Percentiles rank a stretch among this genome's conserved stretches.
phyloP scores from a whole-genome alignment of 2,329 filamentous ascomycete genomes.

The Colletotrichum cuscutae region DNA sequence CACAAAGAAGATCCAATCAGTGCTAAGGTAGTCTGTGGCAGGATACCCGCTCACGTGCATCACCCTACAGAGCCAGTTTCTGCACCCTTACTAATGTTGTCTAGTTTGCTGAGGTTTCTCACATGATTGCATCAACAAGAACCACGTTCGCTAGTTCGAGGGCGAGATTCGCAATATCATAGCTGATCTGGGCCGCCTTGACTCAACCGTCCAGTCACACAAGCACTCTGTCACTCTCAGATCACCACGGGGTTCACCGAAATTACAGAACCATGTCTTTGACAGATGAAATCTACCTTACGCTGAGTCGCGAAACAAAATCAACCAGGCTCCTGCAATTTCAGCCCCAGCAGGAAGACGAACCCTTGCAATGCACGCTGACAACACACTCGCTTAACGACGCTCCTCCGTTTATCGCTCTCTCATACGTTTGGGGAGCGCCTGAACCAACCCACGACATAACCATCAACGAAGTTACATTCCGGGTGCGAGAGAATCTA shows the following conservation, averaged over 20 bases:
- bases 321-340: slow-evolving; percentile 8
- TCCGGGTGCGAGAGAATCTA: slow-evolving; percentile 1
- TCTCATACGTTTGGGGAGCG: slow-evolving; percentile 40
- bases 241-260: not conserved
- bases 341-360: not conserved
- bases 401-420: slow-evolving; percentile 36
- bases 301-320: not conserved
- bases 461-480: not conserved
- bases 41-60: not conserved
- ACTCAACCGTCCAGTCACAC: not conserved
- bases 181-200: not conserved
- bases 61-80: not conserved
- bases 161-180: not conserved
- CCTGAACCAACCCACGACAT: slow-evolving; percentile 7
- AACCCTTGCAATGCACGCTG: not conserved
- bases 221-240: not conserved
- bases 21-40: not conserved
- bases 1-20: not conserved
- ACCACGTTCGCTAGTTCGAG: not conserved
- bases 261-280: not conserved
- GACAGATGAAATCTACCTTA: not conserved
- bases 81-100: not conserved
- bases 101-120: not conserved
- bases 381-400: not conserved
- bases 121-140: not conserved